Conservation (phyloP, 306 rosid species). For the Trifolium dubium region DNA sequence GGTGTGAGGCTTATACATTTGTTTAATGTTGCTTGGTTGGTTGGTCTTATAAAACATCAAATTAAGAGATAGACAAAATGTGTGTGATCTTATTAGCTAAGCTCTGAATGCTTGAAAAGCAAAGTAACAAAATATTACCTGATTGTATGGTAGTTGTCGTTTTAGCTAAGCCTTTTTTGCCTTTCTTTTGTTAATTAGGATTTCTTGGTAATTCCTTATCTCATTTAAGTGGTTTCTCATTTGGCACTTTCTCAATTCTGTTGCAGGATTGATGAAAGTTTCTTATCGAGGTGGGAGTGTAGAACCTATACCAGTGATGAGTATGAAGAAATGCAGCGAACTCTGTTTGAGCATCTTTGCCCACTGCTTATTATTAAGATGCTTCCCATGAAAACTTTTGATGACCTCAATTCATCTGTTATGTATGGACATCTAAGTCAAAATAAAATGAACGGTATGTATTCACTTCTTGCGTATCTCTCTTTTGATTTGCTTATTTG, state of each 20-base stretch:
- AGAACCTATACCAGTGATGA: slow-evolving; percentile 57
- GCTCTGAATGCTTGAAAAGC: slow-evolving; percentile 16
- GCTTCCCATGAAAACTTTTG: slow-evolving; percentile 83
- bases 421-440: slow-evolving; percentile 66
- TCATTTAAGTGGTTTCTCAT: slow-evolving; percentile 32
- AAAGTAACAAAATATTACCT: slow-evolving; percentile 9
- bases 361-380: slow-evolving; percentile 83
- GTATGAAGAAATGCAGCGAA: slow-evolving; percentile 60
- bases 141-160: slow-evolving; percentile 11
- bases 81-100: slow-evolving; percentile 1
- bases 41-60: slow-evolving; percentile 3
- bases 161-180: slow-evolving; percentile 18
- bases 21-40: slow-evolving; percentile 5
- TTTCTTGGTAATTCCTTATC: slow-evolving; percentile 14
- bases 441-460: slow-evolving; percentile 54
- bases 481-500: slow-evolving; percentile 28
- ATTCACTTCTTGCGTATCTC: slow-evolving; percentile 36
- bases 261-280: slow-evolving; percentile 66
- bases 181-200: slow-evolving; percentile 11
- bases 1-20: slow-evolving; percentile 18
- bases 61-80: neutral
- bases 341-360: slow-evolving; percentile 85
- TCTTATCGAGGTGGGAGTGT: slow-evolving; percentile 54
- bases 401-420: slow-evolving; percentile 62
- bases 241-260: slow-evolving; percentile 33